These are phyloP conservation scores for Microbotryum saponariae DNA, from an alignment of 1,284 basidiomycete genomes.

Conservation along the genomic window DNA sequence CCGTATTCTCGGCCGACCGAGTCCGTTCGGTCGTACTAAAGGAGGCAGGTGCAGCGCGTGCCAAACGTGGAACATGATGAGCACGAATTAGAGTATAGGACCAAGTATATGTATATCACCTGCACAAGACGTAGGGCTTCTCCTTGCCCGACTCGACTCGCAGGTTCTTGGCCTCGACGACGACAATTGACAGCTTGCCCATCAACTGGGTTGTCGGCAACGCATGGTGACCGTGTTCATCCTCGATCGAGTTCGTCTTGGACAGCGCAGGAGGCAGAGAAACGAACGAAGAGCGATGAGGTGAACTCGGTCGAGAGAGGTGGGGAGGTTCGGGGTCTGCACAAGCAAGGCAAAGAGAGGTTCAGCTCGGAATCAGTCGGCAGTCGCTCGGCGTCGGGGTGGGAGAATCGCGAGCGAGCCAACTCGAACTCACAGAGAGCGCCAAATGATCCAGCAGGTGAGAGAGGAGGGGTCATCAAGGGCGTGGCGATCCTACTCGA, in stretches of 20 bases:
- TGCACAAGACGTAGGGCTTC: slow-evolving; percentile 28
- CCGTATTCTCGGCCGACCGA: slow-evolving; percentile 29
- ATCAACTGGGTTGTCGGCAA: slow-evolving; percentile 19
- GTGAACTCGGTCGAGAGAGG: not conserved
- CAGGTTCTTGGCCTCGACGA: slow-evolving; percentile 26
- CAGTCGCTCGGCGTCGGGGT: not conserved
- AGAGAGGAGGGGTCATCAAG: slow-evolving; percentile 1
- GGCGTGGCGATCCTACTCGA: not conserved
- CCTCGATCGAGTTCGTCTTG: not conserved
- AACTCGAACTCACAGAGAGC: not conserved
- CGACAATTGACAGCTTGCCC: slow-evolving; percentile 18
- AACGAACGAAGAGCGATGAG: not conserved
- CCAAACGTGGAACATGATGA: not conserved
- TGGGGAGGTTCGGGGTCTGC: not conserved
- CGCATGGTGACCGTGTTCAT: slow-evolving; percentile 2
- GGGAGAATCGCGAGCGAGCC: not conserved
- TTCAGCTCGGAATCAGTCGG: not conserved
- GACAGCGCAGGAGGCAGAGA: not conserved
- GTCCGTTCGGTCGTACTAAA: slow-evolving; percentile 27
- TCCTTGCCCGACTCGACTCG: slow-evolving; percentile 4
- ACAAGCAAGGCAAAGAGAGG: not conserved
- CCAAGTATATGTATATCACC: not conserved
- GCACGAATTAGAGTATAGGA: not conserved
- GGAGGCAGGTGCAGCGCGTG: not conserved
- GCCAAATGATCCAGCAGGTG: not conserved